A percentile compares a stretch with the other conserved stretches of the same genome.
These are phyloP conservation scores for Symbiodinium pilosum DNA, from an alignment of 73 alveolate species.

Conservation along the genomic window DNA sequence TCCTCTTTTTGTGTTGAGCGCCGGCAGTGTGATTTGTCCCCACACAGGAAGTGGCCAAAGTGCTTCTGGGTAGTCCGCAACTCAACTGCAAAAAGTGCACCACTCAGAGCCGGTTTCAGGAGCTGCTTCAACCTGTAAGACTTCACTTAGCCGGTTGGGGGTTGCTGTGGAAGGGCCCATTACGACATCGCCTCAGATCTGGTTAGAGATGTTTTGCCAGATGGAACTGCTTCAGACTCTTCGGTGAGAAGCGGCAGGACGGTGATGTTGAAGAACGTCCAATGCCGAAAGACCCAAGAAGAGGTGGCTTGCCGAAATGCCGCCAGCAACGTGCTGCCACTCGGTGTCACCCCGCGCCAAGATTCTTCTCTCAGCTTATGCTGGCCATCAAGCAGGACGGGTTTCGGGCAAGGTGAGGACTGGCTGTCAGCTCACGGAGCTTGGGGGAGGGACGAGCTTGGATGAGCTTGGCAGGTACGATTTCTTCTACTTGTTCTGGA, in stretches of 20 bases:
- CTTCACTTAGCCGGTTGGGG: neutral
- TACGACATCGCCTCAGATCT: neutral
- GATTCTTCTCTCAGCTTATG: neutral
- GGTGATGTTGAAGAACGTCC: neutral
- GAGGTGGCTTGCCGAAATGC: neutral
- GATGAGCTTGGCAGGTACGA: neutral
- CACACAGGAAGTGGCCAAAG: neutral
- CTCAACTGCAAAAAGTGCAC: neutral
- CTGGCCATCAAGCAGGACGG: neutral
- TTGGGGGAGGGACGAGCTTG: neutral
- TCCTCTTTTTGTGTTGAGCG: neutral
- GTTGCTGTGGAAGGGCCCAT: neutral
- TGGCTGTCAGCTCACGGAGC: neutral
- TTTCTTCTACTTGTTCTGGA: neutral
- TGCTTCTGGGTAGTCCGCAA: neutral
- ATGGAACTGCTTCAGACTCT: neutral
- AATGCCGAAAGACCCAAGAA: neutral
- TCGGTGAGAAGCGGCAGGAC: neutral
- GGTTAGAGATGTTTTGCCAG: neutral
- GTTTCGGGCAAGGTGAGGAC: neutral
- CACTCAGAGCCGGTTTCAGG: neutral
- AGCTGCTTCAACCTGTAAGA: neutral
- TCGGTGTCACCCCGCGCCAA: neutral
- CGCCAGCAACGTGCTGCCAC: neutral
- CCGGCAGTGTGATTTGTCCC: neutral